Base-by-base conservation (phyloP, 73 alveolate genomes). In the Tetrahymena elliotti region DNA sequence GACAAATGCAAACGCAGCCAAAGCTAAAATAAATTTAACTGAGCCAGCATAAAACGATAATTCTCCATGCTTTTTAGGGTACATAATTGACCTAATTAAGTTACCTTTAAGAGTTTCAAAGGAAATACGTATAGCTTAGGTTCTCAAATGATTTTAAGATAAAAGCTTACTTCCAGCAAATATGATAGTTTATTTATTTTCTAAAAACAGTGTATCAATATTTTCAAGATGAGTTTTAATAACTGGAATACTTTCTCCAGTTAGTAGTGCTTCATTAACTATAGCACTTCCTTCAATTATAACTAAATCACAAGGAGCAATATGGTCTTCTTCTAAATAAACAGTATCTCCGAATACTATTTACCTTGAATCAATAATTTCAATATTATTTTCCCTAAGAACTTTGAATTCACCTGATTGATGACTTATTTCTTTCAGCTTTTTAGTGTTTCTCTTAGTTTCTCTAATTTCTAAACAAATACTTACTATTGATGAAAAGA, bases 181-280 rank as follows among this genome's bases (percentile, higher is more conserved):
- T 22, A 68, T 68, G 10, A 68, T 68, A 3, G 36, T 24, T 68
- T 68, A 10, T 33, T 94, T 97, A 47, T 95, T 88, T 93, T 96
- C 83, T 88, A 34, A 94, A 93, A 96, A 96, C 0, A 98, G 98
- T 5, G 38, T 22, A 47, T 94, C 82, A 94, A 22, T 88, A 36
- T 88, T 47, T 34, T 88, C 95, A 20, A 98, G 94, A 93, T 97
- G 94, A 52, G 97, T 95, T 96, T 98, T 98, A 93, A 96, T 97
- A 11, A 98, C 98, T 13, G 99, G 99, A 20, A 97, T 96, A 83
- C 98, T 94, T 94, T 98, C 99, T 33, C 99, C 99, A 20, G 99
- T 98, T n/a, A 98, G 98, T 98, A 98, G 97, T 33, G 99, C 98
- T 94, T 98, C 99, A 96, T 98, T 98, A 92, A 98, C 97, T 24